Percentiles rank a stretch among this genome's conserved stretches.
Evolutionary conservation across 257 asterid species (phyloP).

Genomic region (Schizonepeta tenuifolia): DNA sequence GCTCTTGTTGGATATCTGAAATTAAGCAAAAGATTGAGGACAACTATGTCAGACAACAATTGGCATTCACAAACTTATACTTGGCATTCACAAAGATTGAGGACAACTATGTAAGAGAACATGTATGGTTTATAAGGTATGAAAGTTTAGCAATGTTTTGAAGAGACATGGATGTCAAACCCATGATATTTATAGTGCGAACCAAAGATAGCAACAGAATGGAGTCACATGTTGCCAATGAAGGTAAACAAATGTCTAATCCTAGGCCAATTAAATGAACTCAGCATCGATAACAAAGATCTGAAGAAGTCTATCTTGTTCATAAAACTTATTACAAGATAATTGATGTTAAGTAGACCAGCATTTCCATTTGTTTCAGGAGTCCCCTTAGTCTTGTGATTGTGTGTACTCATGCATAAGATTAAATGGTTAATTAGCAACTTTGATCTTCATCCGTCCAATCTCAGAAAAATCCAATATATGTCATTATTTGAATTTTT

Average conservation of each 20-base stretch:
- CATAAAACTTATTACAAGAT: slow-evolving; percentile 7
- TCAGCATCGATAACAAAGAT: background rate
- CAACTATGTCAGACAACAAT: slow-evolving; percentile 17
- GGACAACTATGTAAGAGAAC: too few species aligned
- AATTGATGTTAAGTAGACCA: slow-evolving; percentile 21
- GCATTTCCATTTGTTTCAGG: slow-evolving; percentile 6
- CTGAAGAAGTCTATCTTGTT: background rate
- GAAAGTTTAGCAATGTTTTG: background rate
- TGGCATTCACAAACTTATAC: slow-evolving; percentile 22
- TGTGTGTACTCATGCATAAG: background rate
- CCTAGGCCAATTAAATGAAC: slow-evolving; percentile 18
- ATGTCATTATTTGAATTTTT: background rate
- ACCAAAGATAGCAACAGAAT: slow-evolving; percentile 18
- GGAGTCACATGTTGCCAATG: background rate
- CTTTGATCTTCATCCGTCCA: slow-evolving; percentile 1
- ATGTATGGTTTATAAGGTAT: background rate
- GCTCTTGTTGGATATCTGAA: slow-evolving; percentile 83
- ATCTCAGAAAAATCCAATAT: slow-evolving; percentile 5
- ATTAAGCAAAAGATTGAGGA: slow-evolving; percentile 30
- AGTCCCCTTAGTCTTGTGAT: background rate
- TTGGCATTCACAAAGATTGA: background rate
- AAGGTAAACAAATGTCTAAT: slow-evolving; percentile 20
- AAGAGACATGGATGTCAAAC: slow-evolving; percentile 14
- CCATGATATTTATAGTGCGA: slow-evolving; percentile 21
- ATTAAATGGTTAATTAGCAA: background rate